Evolutionary conservation across 148 eudicot species (phyloP), one percentile per base, ranked within the genome.

Genomic region (Spergularia bocconei): DNA sequence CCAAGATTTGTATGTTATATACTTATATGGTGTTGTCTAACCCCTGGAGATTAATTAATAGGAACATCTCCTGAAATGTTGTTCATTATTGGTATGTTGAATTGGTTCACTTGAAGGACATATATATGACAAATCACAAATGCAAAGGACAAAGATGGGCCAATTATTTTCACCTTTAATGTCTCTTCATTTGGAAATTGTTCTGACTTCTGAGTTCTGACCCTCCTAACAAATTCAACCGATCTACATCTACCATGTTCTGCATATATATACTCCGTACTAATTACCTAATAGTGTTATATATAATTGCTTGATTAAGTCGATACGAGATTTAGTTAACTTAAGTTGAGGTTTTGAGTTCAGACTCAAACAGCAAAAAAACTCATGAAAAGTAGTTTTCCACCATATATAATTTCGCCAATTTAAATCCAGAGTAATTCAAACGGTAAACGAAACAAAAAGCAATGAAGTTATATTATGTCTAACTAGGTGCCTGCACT

Each of bases 1-100:
- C 44, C 47, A 65, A 64, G 80, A 64, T 78, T 51, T 78, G 74
- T 60, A 77, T 21, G 67, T 19, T 33, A 9, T n/a, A n/a, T n/a
- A n/a, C n/a, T n/a, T n/a, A n/a, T 15, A 51, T 48, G 33, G 50
- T 76, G 78, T 48, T 56, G 19, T 44, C 11, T 68, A 58, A 17
- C 66, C 62, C 62, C 25, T 25, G 39, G 36, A 39, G 41, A 41
- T 2, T 58, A 41, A 19, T 38, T 16, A 58, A 44, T 48, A 44
- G 44, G 59, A 41, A 54, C 75, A 78, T 25, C 29, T 78, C 65
- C 65, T 78, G 58, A 7, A 25, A 64, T 54, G 6, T 67, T 62
- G 65, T 50, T 52, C 21, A 51, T 50, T 55, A 21, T 52, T 77
- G 58, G 36, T 62, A 61, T 38, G 69, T 70, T 50, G 48, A 44